phyloP scores from a whole-genome alignment of 1,139 yeast species.

The Candida gigantensis region DNA sequence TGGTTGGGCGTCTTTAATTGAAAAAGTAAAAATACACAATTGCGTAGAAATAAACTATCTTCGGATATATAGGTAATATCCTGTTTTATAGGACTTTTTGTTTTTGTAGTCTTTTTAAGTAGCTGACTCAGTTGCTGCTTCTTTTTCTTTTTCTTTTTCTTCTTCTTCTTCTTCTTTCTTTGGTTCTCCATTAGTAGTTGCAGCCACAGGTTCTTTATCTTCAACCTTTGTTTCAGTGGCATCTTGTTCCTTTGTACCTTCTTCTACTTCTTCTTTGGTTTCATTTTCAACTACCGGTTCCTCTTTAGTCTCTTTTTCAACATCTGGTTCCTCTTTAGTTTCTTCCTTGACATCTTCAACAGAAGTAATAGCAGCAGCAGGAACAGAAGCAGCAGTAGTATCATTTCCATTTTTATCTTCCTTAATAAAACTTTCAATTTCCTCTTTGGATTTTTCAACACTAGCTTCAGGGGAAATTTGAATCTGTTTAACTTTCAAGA shows the following conservation, averaged over 20 bases:
- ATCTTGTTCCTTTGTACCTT: conserved; percentile 15
- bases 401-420: conserved; percentile 12
- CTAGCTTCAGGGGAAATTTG: conserved; percentile 81
- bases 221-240: conserved; percentile 14
- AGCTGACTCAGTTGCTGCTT: conserved; percentile 7
- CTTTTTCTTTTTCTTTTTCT: conserved; percentile 10
- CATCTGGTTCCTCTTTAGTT: conserved; percentile 12
- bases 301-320: conserved; percentile 7
- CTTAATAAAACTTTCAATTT: conserved; percentile 40
- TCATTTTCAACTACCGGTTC: conserved; percentile 5
- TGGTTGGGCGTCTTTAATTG: too few species aligned
- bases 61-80: too few species aligned
- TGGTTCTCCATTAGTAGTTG: not conserved
- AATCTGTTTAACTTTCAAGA: conserved; percentile 60
- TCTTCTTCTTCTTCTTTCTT: conserved; percentile 2
- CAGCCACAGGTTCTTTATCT: conserved; percentile 1
- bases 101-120: conserved; percentile 7
- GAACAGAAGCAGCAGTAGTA: too few species aligned
- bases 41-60: too few species aligned
- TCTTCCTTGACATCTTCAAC: too few species aligned
- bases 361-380: too few species aligned
- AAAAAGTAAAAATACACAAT: too few species aligned
- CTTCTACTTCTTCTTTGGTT: conserved; percentile 7
- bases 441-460: conserved; percentile 59
- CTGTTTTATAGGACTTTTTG: too few species aligned